Conservation (phyloP, 371 early-diverging fungal genomes). For the Lichtheimia ornata region DNA sequence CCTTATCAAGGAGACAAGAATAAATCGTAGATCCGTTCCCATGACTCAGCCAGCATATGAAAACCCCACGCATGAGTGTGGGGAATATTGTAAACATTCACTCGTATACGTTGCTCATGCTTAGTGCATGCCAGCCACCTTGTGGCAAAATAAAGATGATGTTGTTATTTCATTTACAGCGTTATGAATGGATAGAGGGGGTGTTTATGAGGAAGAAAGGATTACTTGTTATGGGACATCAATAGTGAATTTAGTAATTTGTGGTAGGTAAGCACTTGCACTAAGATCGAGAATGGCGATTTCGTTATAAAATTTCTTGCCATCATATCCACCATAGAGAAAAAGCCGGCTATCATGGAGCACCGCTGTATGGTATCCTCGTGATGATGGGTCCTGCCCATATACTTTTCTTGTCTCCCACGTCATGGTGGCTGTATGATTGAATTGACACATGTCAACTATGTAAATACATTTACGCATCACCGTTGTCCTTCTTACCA, state of each 20-base stretch:
- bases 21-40: too few relatives aligned
- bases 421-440: slow-evolving; percentile 63
- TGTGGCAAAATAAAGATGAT: too few relatives aligned
- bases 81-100: too few relatives aligned
- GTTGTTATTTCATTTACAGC: too few relatives aligned
- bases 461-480: background rate
- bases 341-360: slow-evolving; percentile 80
- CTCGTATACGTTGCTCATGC: too few relatives aligned
- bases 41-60: too few relatives aligned
- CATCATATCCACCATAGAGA: slow-evolving; percentile 87
- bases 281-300: slow-evolving; percentile 81
- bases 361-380: slow-evolving; percentile 87
- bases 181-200: too few relatives aligned
- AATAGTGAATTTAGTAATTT: slow-evolving; percentile 60
- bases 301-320: slow-evolving; percentile 76
- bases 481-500: slow-evolving; percentile 41
- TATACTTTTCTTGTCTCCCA: slow-evolving; percentile 79
- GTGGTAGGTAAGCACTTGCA: slow-evolving; percentile 71
- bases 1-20: too few relatives aligned
- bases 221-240: slow-evolving; percentile 6
- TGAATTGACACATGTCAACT: background rate
- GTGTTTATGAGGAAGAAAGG: background rate
- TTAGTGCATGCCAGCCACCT: too few relatives aligned
- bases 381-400: slow-evolving; percentile 69
- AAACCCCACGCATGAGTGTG: too few relatives aligned